phyloP scores from a whole-genome alignment of 768 basidiomycete genomes.

The Baorangia bicolor region DNA sequence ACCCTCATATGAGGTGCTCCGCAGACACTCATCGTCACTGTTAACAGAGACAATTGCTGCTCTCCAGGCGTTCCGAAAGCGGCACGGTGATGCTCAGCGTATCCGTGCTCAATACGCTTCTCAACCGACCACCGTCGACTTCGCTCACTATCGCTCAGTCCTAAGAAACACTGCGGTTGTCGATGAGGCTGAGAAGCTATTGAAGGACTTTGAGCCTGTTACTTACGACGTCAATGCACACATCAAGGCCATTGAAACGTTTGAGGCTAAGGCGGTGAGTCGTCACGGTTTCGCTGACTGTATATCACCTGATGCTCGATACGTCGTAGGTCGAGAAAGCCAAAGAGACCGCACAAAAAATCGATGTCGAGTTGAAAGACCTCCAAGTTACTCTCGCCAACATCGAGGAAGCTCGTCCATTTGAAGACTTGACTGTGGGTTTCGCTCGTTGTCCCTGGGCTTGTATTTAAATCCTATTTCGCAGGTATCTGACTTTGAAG shows the following conservation, averaged over 20 bases:
- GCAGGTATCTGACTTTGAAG: conserved; percentile 85
- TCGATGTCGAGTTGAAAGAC: conserved; percentile 86
- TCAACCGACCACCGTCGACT: conserved; percentile 83
- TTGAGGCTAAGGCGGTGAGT: conserved; percentile 92
- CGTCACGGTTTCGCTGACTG: background rate
- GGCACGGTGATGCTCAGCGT: conserved; percentile 85
- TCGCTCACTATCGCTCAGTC: conserved; percentile 86
- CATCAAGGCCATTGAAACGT: conserved; percentile 93
- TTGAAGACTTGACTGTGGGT: conserved; percentile 93
- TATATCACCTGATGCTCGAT: conserved; percentile 5
- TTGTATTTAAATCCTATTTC: background rate
- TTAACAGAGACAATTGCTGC: conserved; percentile 80
- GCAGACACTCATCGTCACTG: background rate
- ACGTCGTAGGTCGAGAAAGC: conserved; percentile 75
- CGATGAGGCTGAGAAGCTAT: conserved; percentile 87
- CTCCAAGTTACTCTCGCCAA: conserved; percentile 93
- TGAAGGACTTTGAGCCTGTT: conserved; percentile 89
- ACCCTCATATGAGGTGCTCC: background rate
- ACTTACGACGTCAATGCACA: conserved; percentile 89
- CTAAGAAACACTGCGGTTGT: conserved; percentile 93
- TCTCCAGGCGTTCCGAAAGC: conserved; percentile 95
- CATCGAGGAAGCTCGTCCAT: conserved; percentile 96
- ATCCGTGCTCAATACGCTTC: conserved; percentile 58
- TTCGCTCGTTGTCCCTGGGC: background rate
- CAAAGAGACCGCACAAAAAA: conserved; percentile 84